phyloP scores from a whole-genome alignment of 225 moss, liverwort and hornwort species.

The Ulota crispa region DNA sequence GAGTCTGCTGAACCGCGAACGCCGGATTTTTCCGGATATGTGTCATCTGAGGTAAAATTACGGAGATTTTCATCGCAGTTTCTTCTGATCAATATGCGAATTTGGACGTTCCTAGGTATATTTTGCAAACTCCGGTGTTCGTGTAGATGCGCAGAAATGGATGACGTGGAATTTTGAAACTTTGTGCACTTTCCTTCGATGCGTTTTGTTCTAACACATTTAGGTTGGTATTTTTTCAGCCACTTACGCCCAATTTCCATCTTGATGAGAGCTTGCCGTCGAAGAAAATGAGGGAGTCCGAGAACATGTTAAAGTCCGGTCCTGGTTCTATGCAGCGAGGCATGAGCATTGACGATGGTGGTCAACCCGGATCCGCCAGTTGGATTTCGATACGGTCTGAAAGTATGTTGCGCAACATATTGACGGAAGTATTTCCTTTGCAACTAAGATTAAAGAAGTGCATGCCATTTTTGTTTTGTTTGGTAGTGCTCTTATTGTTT shows the following conservation, averaged over 20 bases:
- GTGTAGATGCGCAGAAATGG: conserved; percentile 3
- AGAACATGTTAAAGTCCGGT: conserved; percentile 39
- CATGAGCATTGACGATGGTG: conserved; percentile 51
- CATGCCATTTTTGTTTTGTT: background rate
- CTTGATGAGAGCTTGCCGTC: conserved; percentile 47
- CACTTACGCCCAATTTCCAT: conserved; percentile 48
- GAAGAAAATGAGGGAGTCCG: conserved; percentile 62
- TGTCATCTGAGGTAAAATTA: conserved; percentile 46
- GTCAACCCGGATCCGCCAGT: conserved; percentile 52
- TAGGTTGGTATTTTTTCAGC: conserved; percentile 33
- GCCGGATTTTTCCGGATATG: conserved; percentile 50
- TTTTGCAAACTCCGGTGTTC: background rate
- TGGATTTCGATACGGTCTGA: conserved; percentile 57
- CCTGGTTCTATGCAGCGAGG: conserved; percentile 51
- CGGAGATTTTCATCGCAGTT: conserved; percentile 14
- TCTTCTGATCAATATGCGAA: background rate
- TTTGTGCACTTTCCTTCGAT: conserved; percentile 15
- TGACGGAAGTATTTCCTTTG: background rate
- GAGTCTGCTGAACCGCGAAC: conserved; percentile 55
- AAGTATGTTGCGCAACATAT: conserved; percentile 44
- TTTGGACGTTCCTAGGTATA: conserved; percentile 11
- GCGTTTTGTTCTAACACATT: conserved; percentile 23
- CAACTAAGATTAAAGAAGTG: background rate
- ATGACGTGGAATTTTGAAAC: background rate
- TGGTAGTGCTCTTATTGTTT: background rate